A percentile compares a stretch with the other conserved stretches of the same genome.
phyloP scores from a whole-genome alignment of 75 land plant species.

The Chamaecyparis obtusa region DNA sequence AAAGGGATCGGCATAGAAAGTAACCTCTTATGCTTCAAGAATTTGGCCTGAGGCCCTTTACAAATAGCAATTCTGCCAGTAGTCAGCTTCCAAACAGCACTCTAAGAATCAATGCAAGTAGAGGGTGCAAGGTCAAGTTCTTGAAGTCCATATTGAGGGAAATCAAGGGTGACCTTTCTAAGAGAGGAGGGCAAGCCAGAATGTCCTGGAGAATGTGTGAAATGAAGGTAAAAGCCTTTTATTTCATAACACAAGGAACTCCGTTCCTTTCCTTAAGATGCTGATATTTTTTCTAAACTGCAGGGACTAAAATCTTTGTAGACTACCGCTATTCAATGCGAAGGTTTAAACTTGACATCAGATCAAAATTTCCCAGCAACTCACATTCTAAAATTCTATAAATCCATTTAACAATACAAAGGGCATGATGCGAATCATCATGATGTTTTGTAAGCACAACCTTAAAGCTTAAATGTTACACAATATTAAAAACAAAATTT shows the following conservation, averaged over 20 bases:
- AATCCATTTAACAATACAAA: not conserved
- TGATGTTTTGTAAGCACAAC: not conserved
- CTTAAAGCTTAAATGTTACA: not conserved
- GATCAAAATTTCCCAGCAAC: not conserved
- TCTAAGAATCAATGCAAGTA: not conserved
- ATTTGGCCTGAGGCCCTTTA: not conserved
- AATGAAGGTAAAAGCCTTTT: not conserved
- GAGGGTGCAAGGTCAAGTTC: not conserved
- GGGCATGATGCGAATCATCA: not conserved
- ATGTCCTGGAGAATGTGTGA: not conserved
- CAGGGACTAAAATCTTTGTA: not conserved
- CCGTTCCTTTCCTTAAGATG: not conserved
- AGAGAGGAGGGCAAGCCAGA: not conserved
- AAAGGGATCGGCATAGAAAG: not conserved
- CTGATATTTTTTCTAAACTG: not conserved
- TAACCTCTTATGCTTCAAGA: not conserved
- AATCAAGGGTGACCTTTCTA: not conserved
- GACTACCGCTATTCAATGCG: not conserved
- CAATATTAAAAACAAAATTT: not conserved
- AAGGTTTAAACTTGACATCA: not conserved
- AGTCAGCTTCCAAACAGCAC: not conserved
- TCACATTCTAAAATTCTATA: not conserved
- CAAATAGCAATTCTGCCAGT: not conserved
- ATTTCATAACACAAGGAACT: not conserved
- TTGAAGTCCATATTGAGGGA: not conserved